phyloP scores from a whole-genome alignment of 495 filamentous ascomycete species.

The Apodospora peruviana region DNA sequence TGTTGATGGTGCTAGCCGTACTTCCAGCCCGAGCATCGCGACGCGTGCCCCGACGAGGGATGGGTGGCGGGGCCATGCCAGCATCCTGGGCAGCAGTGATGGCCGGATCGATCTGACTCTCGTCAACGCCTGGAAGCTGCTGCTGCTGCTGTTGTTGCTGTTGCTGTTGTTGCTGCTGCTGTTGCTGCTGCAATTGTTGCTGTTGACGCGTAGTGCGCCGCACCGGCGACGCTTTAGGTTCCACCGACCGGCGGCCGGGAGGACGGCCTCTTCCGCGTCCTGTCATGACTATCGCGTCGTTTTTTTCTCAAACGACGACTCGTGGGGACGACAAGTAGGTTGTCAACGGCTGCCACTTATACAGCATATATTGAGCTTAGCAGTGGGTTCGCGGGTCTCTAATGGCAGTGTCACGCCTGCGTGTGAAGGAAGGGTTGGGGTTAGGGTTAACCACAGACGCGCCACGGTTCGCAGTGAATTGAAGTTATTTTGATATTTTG shows the following conservation, averaged over 20 bases:
- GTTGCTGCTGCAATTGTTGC: slow-evolving; percentile 9
- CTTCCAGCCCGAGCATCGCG: background rate
- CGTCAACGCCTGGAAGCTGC: background rate
- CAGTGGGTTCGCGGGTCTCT: background rate
- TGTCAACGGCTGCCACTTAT: background rate
- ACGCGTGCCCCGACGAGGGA: slow-evolving; percentile 2
- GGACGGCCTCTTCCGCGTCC: slow-evolving; percentile 20
- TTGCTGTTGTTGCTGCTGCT: slow-evolving; percentile 8
- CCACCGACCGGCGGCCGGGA: slow-evolving; percentile 9
- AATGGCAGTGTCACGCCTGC: background rate
- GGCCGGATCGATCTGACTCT: slow-evolving; percentile 18
- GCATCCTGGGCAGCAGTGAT: slow-evolving; percentile 11
- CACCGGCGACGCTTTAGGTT: slow-evolving; percentile 9
- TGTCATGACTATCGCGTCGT: slow-evolving; percentile 9
- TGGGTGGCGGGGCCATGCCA: slow-evolving; percentile 20
- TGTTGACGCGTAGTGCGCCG: slow-evolving; percentile 23
- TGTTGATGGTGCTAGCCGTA: background rate
- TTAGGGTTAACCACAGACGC: slow-evolving; percentile 21
- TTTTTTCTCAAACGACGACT: background rate
- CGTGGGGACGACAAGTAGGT: background rate
- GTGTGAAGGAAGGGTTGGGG: slow-evolving; percentile 29
- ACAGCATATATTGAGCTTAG: background rate
- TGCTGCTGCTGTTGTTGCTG: slow-evolving; percentile 8
- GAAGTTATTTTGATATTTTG: slow-evolving; percentile 20
- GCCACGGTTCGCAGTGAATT: too few species aligned